A percentile compares a stretch with the other conserved stretches of the same genome.
Conservation (phyloP, 1,284 basidiomycete species). For the Takashimella koratensis region DNA sequence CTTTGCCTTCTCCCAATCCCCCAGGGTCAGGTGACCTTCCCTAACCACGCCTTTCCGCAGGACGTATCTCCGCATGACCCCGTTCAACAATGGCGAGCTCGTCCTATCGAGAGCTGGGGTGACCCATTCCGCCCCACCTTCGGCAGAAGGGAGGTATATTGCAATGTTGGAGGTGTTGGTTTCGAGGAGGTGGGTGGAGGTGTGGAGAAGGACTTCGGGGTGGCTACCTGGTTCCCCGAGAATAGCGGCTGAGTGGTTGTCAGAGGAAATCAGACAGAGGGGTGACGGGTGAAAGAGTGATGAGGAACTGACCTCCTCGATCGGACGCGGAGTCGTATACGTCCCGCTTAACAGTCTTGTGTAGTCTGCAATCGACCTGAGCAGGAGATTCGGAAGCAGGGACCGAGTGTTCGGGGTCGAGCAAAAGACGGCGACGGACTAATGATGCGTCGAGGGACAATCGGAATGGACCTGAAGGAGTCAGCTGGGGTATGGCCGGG, state of each 20-base stretch:
- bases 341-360: conserved; percentile 36
- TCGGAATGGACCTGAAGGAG: conserved; percentile 21
- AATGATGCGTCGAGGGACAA: neutral
- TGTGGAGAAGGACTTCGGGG: conserved; percentile 37
- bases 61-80: conserved; percentile 33
- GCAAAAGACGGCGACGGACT: conserved; percentile 19
- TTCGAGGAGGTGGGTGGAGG: conserved; percentile 30
- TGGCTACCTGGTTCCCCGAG: conserved; percentile 4
- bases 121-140: conserved; percentile 20
- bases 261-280: too few relatives aligned
- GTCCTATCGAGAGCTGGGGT: conserved; percentile 23
- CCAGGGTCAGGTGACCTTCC: conserved; percentile 27
- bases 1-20: conserved; percentile 19
- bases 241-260: neutral
- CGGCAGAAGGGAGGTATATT: conserved; percentile 15
- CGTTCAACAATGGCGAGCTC: conserved; percentile 28
- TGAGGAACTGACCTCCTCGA: conserved; percentile 15
- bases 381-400: neutral
- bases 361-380: conserved; percentile 20
- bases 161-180: conserved; percentile 44
- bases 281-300: too few relatives aligned
- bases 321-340: conserved; percentile 34
- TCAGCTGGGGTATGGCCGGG: neutral
- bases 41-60: conserved; percentile 22
- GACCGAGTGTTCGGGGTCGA: conserved; percentile 20